Base-by-base conservation (phyloP, 306 rosid genomes). In the Cicer yamashitae region DNA sequence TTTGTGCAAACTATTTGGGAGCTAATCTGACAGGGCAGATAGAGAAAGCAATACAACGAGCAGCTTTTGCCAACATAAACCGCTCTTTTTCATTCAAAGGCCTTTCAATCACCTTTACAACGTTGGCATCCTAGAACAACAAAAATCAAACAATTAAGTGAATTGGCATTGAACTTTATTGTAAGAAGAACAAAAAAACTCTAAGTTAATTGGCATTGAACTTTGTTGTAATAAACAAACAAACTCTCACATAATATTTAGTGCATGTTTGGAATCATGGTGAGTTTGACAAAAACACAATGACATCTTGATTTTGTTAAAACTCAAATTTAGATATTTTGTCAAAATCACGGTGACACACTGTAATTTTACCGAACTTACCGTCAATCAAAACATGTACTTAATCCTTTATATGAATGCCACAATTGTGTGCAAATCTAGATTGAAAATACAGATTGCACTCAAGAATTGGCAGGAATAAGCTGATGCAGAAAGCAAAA, bases 41-140 rank as follows among this genome's bases (percentile, higher is more conserved):
- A 13, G 91, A 89, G 84, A 94, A 94, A n/a, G 99, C 91, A 15
- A 92, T 82, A 25, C 99, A 94, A 14, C 99, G 93, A 82, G 99
- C 99, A 18, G 97, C 99, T 84, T 92, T 94, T 13, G 97, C 99
- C 89, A 94, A 81, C 89, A 78, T 84, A 85, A 90, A 92, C 74
- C 96, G 89, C 82, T 94, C 99, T 7, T 81, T 85, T 72, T 94
- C 97, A 41, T 91, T 86, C 81, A 92, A 82, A 22, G 96, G 96
- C 81, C 99, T 90, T 83, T 94, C 99, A 9, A 94, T 94, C 88
- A 92, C 99, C 88, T 90, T 94, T 14, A 92, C 87, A 67, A 90
- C 69, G 80, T 92, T 94, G 22, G 86, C 93, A 82, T 94, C 99
- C 99, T 94, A 60, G 40, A 72, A 83, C 39, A 65, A 67, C 53